Percentiles rank a stretch among this genome's conserved stretches.
These are phyloP conservation scores for Paecilomyces sp. DNA, from an alignment of 2,329 filamentous ascomycete species.

Conservation along the genomic window DNA sequence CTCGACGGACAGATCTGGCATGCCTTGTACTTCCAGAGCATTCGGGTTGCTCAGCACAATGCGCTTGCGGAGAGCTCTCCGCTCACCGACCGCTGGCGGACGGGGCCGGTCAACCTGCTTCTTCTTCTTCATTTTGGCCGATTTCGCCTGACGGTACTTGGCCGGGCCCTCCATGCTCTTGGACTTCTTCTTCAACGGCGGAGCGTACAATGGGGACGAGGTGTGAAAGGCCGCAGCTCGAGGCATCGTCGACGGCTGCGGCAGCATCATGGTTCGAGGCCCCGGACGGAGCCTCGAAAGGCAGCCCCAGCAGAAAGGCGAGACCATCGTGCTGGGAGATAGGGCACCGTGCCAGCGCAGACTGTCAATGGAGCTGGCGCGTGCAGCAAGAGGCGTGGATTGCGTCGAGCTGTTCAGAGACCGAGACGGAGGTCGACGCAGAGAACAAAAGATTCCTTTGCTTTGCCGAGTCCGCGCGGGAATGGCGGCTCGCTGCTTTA, in stretches of 20 bases:
- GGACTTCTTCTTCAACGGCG: slow-evolving; percentile 45
- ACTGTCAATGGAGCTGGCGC: slow-evolving; percentile 16
- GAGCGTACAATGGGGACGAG: slow-evolving; percentile 29
- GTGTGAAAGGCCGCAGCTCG: slow-evolving; percentile 41
- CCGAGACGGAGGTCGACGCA: slow-evolving; percentile 10
- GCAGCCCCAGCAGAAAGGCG: slow-evolving; percentile 53
- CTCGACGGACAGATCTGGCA: slow-evolving; percentile 54
- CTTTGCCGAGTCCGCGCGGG: slow-evolving; percentile 12
- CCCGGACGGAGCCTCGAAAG: slow-evolving; percentile 43
- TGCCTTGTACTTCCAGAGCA: slow-evolving; percentile 66
- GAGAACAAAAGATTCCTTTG: slow-evolving; percentile 15
- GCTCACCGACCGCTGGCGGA: slow-evolving; percentile 66
- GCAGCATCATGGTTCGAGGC: slow-evolving; percentile 25
- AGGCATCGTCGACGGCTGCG: slow-evolving; percentile 39
- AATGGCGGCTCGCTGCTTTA: slow-evolving; percentile 16
- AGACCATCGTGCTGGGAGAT: slow-evolving; percentile 43
- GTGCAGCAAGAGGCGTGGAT: slow-evolving; percentile 7
- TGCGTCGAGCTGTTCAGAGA: slow-evolving; percentile 14
- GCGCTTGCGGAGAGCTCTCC: slow-evolving; percentile 78
- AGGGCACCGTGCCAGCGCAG: slow-evolving; percentile 24
- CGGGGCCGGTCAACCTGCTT: slow-evolving; percentile 38
- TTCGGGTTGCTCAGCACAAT: slow-evolving; percentile 93
- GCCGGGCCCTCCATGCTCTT: slow-evolving; percentile 13
- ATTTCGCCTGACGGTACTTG: slow-evolving; percentile 32
- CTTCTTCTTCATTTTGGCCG: slow-evolving; percentile 41